phyloP scores from a whole-genome alignment of 179 eudicot genomes.

The Corrigiola litoralis region DNA sequence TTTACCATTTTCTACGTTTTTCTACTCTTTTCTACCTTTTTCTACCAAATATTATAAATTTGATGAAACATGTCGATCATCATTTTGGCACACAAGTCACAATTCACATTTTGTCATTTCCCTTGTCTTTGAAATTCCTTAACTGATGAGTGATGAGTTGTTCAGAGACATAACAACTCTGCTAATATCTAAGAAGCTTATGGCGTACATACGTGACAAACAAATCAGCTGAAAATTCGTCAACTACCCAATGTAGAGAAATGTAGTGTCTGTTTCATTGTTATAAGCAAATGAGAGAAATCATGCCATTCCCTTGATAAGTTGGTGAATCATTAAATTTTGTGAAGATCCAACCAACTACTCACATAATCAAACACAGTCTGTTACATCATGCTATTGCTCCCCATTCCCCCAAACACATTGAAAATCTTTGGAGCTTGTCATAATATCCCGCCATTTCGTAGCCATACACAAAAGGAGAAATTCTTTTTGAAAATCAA shows the following conservation, averaged over 20 bases:
- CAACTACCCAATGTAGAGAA: not conserved
- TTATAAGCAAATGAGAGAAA: not conserved
- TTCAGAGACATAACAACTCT: not conserved
- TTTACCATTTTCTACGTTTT: no score
- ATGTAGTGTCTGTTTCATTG: not conserved
- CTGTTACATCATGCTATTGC: not conserved
- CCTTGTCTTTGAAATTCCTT: no score
- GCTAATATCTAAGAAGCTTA: not conserved
- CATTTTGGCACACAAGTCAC: no score
- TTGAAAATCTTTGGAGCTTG: not conserved
- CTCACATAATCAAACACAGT: not conserved
- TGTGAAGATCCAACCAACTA: conserved; percentile 10
- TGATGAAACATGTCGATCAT: no score
- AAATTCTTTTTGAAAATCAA: no score
- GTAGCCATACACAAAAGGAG: no score
- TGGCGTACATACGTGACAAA: not conserved
- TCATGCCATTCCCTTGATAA: conserved; percentile 5
- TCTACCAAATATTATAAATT: no score
- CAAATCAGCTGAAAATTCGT: no score
- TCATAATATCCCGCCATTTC: not conserved
- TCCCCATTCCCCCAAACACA: not conserved
- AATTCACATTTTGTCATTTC: no score
- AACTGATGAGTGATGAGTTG: no score
- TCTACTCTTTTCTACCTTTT: no score
- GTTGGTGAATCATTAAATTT: conserved; percentile 7